Conservation (phyloP, 768 basidiomycete genomes). For the Pisolithus marmoratus region DNA sequence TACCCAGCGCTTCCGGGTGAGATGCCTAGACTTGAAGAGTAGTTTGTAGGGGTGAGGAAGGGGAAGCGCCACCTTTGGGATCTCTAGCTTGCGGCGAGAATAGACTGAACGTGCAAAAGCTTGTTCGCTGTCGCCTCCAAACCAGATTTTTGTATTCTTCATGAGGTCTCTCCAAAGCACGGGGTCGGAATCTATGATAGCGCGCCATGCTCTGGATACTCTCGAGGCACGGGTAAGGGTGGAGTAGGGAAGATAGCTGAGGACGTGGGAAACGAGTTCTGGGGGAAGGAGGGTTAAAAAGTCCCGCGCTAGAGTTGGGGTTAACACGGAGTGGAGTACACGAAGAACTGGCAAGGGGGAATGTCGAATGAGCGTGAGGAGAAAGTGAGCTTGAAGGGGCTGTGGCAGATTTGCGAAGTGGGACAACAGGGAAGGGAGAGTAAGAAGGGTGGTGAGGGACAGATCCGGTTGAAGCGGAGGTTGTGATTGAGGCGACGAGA, state of each 20-base stretch:
- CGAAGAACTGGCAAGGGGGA: constrained; percentile 89
- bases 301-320: constrained; percentile 88
- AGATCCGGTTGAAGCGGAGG: constrained; percentile 78
- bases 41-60: constrained; percentile 86
- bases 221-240: constrained; percentile 82
- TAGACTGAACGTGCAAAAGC: constrained; percentile 71
- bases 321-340: constrained; percentile 81
- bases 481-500: constrained; percentile 63
- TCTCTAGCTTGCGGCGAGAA: constrained; percentile 47
- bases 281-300: constrained; percentile 89
- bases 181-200: constrained; percentile 86
- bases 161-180: constrained; percentile 87
- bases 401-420: constrained; percentile 80
- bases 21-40: constrained; percentile 86
- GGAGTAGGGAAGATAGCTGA: constrained; percentile 77
- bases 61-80: constrained; percentile 44
- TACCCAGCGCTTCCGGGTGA: constrained; percentile 78
- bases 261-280: constrained; percentile 85
- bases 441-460: constrained; percentile 75
- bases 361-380: constrained; percentile 88
- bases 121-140: constrained; percentile 79
- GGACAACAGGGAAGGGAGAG: constrained; percentile 74
- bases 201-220: constrained; percentile 87
- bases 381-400: constrained; percentile 85
- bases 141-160: constrained; percentile 82